Base-by-base conservation (phyloP, 371 early-diverging fungal species). In the Capniomyces stellatus region DNA sequence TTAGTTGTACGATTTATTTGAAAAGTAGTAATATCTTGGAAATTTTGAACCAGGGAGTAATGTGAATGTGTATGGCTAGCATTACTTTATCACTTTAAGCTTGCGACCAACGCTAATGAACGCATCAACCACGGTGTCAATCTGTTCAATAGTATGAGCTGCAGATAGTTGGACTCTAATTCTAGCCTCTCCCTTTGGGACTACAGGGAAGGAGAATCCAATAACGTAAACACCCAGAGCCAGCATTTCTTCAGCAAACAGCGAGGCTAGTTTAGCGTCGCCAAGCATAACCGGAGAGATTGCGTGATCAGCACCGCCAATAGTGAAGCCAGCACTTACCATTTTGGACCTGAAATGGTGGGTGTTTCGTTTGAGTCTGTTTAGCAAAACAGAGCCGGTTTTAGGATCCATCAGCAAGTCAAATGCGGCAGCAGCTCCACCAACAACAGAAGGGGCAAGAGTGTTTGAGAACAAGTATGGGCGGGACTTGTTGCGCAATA, bases 401-500 rank as follows among this genome's bases (percentile, higher is more conserved):
- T 58, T 56, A 19, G 64, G 60, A 54, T 63, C 61, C 42, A 58
- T 60, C n/a, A 78, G 70, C 23, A 78, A 49, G 3, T 78, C 75
- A 18, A 78, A 54, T 0, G 79, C 79, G 2, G 76, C 78, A 2
- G 66, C 60, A 2, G 77, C 79, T 1, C 73, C 71, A 6, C 78
- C 78, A 13, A 76, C 77, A n/a, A 78, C 77, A n/a, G 74, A 65
- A 49, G 79, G 78, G 4, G 79, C 71, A 52, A 78, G 58, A 22
- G 73, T 74, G 67, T 78, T 78, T 19, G 78, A 78, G 66, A 78
- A 78, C 43, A 78, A 59, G 46, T 78, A 78, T 4, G 79, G 79
- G 19, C 79, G 71, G 22, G 70, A 69, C 21, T 72, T 66, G 57
- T 78, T 72, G 44, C 79, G 69, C 35, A 78, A 65, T 58, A 76